Evolutionary conservation across 2,329 filamentous ascomycete species (phyloP).

Genomic region (Ilyonectria destructans): DNA sequence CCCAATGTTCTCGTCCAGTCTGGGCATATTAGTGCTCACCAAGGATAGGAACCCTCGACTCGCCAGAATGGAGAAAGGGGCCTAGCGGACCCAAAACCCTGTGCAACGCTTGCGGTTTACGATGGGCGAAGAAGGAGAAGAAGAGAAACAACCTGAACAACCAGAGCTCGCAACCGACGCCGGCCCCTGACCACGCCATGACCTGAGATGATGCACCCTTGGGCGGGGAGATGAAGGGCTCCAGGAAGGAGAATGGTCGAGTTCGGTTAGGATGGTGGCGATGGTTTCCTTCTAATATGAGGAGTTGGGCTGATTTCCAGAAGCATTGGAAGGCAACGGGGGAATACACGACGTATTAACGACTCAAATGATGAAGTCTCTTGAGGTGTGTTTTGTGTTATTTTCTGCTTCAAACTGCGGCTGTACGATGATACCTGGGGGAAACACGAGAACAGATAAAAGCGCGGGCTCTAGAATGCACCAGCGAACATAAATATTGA

Average conservation of each 20-base stretch:
- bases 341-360: conserved; percentile 46
- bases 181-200: conserved; percentile 46
- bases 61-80: conserved; percentile 96
- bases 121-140: conserved; percentile 88
- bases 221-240: neutral
- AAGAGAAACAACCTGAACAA: conserved; percentile 63
- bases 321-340: conserved; percentile 42
- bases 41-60: conserved; percentile 81
- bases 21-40: conserved; percentile 33
- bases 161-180: conserved; percentile 36
- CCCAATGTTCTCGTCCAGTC: conserved; percentile 6
- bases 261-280: neutral
- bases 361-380: conserved; percentile 4
- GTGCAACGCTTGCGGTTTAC: conserved; percentile 92
- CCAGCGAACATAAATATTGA: conserved; percentile 44
- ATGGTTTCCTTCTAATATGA: conserved; percentile 6
- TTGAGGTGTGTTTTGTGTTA: conserved; percentile 19
- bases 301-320: conserved; percentile 32
- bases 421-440: conserved; percentile 44
- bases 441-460: conserved; percentile 36
- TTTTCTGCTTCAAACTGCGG: conserved; percentile 23
- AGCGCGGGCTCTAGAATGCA: conserved; percentile 28
- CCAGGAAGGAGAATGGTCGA: neutral
- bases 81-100: conserved; percentile 94
- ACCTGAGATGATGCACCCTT: conserved; percentile 16